These are phyloP conservation scores for Colletotrichum sojae DNA, from an alignment of 2,329 filamentous ascomycete genomes.

Conservation along the genomic window DNA sequence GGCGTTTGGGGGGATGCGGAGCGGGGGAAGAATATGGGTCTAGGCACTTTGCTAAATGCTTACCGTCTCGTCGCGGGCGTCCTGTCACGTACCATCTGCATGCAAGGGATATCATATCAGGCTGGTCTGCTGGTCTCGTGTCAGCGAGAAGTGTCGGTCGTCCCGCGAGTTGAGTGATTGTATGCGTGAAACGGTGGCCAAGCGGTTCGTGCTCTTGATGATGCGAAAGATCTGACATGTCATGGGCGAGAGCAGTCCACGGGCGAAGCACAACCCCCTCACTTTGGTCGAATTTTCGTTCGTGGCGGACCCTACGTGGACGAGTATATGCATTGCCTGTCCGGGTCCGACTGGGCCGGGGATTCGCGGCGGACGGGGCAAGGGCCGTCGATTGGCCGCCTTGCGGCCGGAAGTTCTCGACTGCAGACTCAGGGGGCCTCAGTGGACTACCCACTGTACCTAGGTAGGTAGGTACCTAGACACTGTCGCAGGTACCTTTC, in stretches of 20 bases:
- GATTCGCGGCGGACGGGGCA: not conserved
- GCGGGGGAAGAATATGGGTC: conserved; percentile 4
- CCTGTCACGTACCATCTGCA: conserved; percentile 31
- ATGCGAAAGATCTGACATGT: conserved; percentile 21
- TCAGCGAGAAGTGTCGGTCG: conserved; percentile 28
- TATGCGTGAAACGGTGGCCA: conserved; percentile 9
- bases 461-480: no score
- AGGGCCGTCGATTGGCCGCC: conserved; percentile 13
- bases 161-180: not conserved
- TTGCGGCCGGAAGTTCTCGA: conserved; percentile 14
- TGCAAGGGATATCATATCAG: conserved; percentile 35
- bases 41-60: conserved; percentile 29
- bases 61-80: conserved; percentile 23
- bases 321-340: not conserved
- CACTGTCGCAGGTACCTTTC: no score
- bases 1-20: not conserved
- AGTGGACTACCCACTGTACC: no score
- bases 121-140: conserved; percentile 11
- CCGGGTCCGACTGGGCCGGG: not conserved
- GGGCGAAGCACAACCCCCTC: conserved; percentile 16
- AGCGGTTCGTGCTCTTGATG: conserved; percentile 1
- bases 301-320: not conserved
- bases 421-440: not conserved
- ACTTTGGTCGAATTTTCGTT: conserved; percentile 11
- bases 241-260: conserved; percentile 7